Percentiles rank a stretch among this genome's conserved stretches.
phyloP scores from a whole-genome alignment of 2,329 filamentous ascomycete species.

The Aureobasidium sp. region DNA sequence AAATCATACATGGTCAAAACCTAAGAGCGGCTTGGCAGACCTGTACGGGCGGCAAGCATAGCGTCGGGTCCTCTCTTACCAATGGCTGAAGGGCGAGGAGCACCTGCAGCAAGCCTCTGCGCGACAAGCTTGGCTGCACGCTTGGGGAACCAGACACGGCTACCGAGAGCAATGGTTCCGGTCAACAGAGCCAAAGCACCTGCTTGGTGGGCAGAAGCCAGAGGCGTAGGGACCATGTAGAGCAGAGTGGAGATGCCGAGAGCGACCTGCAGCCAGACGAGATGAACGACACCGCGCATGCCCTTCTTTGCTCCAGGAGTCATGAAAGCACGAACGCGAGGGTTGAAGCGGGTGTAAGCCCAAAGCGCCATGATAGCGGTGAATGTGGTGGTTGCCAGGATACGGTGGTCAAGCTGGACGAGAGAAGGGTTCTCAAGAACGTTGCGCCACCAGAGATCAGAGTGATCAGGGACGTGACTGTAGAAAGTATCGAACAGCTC shows the following conservation, averaged over 20 bases:
- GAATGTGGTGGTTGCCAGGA: constrained; percentile 84
- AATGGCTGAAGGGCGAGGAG: constrained; percentile 12
- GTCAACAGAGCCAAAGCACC: constrained; percentile 79
- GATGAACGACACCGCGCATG: constrained; percentile 70
- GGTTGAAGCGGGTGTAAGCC: constrained; percentile 66
- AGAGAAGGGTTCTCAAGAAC: constrained; percentile 93
- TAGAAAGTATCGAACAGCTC: constrained; percentile 86
- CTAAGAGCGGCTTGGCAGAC: neutral
- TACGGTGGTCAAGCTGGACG: constrained; percentile 91
- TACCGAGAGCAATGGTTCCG: constrained; percentile 70
- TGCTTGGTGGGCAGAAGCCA: constrained; percentile 89
- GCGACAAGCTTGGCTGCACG: constrained; percentile 23
- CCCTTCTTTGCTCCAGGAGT: constrained; percentile 59
- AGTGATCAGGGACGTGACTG: constrained; percentile 65
- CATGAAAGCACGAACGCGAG: constrained; percentile 51
- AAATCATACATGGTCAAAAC: neutral
- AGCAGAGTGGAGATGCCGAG: constrained; percentile 86
- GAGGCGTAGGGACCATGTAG: constrained; percentile 81
- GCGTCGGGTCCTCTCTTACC: constrained; percentile 17
- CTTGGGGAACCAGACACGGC: constrained; percentile 65
- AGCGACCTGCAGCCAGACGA: constrained; percentile 71
- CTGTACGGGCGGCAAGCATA: constrained; percentile 13
- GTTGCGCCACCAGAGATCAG: constrained; percentile 93
- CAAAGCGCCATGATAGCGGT: constrained; percentile 70
- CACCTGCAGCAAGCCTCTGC: constrained; percentile 18